Evolutionary conservation across 495 filamentous ascomycete species (phyloP).

Genomic region (Trichoderma orchidacearum): DNA sequence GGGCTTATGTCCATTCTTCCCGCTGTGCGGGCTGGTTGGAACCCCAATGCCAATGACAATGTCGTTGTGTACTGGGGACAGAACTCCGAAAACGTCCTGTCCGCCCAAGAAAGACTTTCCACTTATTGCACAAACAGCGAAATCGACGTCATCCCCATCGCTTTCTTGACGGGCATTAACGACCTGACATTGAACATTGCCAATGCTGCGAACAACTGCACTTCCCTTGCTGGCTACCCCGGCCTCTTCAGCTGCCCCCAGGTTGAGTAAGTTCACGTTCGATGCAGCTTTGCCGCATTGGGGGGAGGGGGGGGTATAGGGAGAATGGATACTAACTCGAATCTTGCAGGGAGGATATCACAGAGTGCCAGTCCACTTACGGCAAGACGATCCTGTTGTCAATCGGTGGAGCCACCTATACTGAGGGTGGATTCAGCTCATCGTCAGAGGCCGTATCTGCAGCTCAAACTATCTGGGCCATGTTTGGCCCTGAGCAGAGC

Average conservation of each 20-base stretch:
- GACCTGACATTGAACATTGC: conserved; percentile 47
- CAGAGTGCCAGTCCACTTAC: conserved; percentile 42
- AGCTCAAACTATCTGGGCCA: conserved; percentile 51
- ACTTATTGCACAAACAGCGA: background rate
- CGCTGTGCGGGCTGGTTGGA: background rate
- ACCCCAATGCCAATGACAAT: conserved; percentile 3
- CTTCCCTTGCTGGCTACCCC: conserved; percentile 35
- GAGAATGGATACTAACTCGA: conserved; percentile 1
- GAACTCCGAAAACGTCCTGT: background rate
- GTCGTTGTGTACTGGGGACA: conserved; percentile 1
- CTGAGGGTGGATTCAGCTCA: conserved; percentile 45
- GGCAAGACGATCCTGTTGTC: conserved; percentile 57
- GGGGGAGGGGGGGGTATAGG: no score
- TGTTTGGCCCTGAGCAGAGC: conserved; percentile 42
- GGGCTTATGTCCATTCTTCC: background rate
- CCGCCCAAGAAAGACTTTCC: background rate
- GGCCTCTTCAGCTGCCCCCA: conserved; percentile 45
- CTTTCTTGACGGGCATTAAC: conserved; percentile 45
- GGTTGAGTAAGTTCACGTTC: conserved; percentile 41
- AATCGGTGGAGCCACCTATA: conserved; percentile 51
- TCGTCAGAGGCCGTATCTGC: conserved; percentile 34
- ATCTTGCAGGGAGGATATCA: conserved; percentile 37
- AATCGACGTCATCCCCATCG: conserved; percentile 42
- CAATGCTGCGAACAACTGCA: conserved; percentile 43
- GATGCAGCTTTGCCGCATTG: no score